Evolutionary conservation across 1,284 basidiomycete genomes (phyloP), one percentile per base, ranked within the genome.

Genomic region (Rhodofomes roseus): DNA sequence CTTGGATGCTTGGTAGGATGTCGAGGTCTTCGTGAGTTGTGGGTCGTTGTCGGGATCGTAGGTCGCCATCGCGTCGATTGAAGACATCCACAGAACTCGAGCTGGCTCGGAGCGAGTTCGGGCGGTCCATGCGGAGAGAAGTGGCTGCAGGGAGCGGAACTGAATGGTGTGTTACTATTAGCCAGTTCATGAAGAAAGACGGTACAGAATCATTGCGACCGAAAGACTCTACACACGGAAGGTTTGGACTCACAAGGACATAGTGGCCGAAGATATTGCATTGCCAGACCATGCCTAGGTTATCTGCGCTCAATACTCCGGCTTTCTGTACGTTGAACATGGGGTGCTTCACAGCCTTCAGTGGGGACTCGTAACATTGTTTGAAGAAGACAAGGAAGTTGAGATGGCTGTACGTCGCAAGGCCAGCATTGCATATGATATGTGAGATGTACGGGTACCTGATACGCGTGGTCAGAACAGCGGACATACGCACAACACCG

Each of bases 251-350:
- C 66, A 95, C 93, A 66, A 96, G 74, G 40, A 84, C 79, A 69
- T 91, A 96, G 68, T 93, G 91, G 0, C 90, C 87, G 58, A 96
- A 91, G 23, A 94, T 79, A 66, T 96, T 96, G 58, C 86, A 88
- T 67, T 95, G 90, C 91, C 92, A 96, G 8, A 90, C 83, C 78
- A 81, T 86, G 0, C 94, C 94, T 0, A 94, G 73, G 22, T 89
- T 85, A 59, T 95, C 92, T 20, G 77, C 73, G 62, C 84, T 92
- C 59, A 81, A 67, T 56, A 85, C 81, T 0, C 91, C 92, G 8
- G 69, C 71, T 18, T 76, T 71, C 70, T 95, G 91, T 0, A 79
- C 65, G 65, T 90, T 85, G 73, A 75, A 93, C 25, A 66, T 68
- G 0, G 92, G 92, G 11, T 78, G 66, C 9, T 86, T 87, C 41